Percentiles rank a stretch among this genome's conserved stretches.
Evolutionary conservation across 208 protist species (phyloP).

Genomic region (Plasmodiophora brassicae): DNA sequence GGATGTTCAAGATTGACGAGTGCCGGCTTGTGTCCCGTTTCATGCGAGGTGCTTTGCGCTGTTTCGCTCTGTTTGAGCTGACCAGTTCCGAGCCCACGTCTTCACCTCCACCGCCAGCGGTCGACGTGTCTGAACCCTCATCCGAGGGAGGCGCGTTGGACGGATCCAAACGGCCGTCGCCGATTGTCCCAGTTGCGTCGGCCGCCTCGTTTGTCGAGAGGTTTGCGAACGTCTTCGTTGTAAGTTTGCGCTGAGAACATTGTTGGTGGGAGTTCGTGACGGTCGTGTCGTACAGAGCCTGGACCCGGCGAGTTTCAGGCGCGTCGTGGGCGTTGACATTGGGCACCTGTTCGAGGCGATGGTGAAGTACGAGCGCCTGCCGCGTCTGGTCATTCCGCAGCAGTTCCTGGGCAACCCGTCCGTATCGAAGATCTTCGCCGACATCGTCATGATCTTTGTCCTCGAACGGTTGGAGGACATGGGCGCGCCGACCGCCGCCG

Average conservation of each 20-base stretch:
- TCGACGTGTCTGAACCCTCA: no score
- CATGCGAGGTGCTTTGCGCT: slow-evolving; percentile 59
- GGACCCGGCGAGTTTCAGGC: slow-evolving; percentile 59
- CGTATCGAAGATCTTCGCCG: slow-evolving; percentile 60
- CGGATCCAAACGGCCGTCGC: no score
- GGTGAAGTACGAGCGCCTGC: slow-evolving; percentile 51
- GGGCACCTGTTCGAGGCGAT: slow-evolving; percentile 45
- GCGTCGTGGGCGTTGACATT: slow-evolving; percentile 60
- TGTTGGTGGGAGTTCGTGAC: no score
- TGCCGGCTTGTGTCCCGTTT: slow-evolving; percentile 50
- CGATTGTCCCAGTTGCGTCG: no score
- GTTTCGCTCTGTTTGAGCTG: slow-evolving; percentile 60
- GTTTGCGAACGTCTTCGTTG: slow-evolving; percentile 66
- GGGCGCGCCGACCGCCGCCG: neutral
- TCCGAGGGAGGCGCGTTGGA: no score
- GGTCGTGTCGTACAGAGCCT: slow-evolving; percentile 40
- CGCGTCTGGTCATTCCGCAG: slow-evolving; percentile 60
- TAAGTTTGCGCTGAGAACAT: no score
- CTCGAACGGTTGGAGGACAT: slow-evolving; percentile 39
- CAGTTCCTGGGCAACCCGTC: slow-evolving; percentile 61
- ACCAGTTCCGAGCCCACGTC: neutral
- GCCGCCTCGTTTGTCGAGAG: slow-evolving; percentile 61
- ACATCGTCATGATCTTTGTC: slow-evolving; percentile 66
- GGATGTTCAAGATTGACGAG: slow-evolving; percentile 36
- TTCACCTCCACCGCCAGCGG: no score